Evolutionary conservation across 2,329 filamentous ascomycete species (phyloP).

Genomic region (Paraphoma sp.): DNA sequence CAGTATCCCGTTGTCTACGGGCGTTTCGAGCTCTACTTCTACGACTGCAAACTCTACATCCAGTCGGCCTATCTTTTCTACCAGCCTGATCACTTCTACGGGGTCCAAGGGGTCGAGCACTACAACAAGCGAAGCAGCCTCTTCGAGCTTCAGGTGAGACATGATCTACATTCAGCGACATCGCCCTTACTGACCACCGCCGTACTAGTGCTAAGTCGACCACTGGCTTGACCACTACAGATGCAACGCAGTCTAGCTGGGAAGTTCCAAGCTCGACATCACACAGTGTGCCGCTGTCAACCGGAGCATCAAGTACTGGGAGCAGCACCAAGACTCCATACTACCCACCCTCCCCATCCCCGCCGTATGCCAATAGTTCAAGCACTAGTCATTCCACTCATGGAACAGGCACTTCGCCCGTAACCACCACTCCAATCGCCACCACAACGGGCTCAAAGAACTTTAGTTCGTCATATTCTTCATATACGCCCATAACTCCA

Average conservation of each 20-base stretch:
- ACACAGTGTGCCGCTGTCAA: constrained; percentile 9
- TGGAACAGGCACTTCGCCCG: constrained; percentile 9
- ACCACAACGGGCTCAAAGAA: not conserved
- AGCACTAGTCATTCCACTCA: constrained; percentile 1
- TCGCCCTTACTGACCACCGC: constrained; percentile 7
- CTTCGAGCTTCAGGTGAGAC: not conserved
- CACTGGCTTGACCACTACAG: constrained; percentile 18
- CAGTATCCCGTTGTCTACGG: constrained; percentile 6
- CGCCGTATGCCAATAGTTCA: constrained; percentile 19
- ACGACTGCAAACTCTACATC: constrained; percentile 7
- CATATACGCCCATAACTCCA: not conserved
- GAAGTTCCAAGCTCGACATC: constrained; percentile 12
- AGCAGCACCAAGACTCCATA: constrained; percentile 5
- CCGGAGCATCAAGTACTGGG: constrained; percentile 11
- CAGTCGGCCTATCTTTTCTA: constrained; percentile 1
- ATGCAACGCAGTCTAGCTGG: constrained; percentile 27
- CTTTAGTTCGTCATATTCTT: not conserved
- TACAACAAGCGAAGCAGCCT: not conserved
- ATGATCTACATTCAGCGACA: not conserved
- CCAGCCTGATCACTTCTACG: constrained; percentile 9
- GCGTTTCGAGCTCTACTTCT: constrained; percentile 8
- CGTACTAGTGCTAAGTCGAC: constrained; percentile 1
- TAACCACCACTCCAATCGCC: not conserved
- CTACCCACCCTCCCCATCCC: constrained; percentile 4
- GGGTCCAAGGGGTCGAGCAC: not conserved